These are phyloP conservation scores for Cladobotryum protrusum DNA, from an alignment of 2,329 filamentous ascomycete species.

Conservation along the genomic window DNA sequence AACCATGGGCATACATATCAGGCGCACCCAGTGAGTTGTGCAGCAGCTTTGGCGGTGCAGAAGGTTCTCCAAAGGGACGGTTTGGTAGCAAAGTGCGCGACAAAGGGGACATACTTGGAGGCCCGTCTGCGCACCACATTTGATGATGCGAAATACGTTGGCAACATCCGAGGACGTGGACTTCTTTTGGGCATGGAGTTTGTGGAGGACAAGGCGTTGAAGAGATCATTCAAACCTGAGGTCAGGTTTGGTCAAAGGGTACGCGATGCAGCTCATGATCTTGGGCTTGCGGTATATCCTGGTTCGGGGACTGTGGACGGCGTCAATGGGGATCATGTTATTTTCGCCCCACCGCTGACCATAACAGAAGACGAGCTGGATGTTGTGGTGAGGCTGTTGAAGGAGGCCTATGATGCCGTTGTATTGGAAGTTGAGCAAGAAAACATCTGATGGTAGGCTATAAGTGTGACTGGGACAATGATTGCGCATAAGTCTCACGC, in stretches of 20 bases:
- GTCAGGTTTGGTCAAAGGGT: slow-evolving; percentile 23
- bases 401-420: slow-evolving; percentile 10
- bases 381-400: slow-evolving; percentile 8
- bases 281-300: slow-evolving; percentile 49
- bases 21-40: slow-evolving; percentile 52
- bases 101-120: slow-evolving; percentile 46
- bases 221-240: slow-evolving; percentile 28
- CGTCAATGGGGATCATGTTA: slow-evolving; percentile 59
- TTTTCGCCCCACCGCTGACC: slow-evolving; percentile 67
- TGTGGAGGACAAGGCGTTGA: slow-evolving; percentile 28
- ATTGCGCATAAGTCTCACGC: not conserved
- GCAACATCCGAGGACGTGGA: slow-evolving; percentile 55
- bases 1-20: slow-evolving; percentile 58
- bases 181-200: slow-evolving; percentile 45
- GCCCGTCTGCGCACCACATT: slow-evolving; percentile 37
- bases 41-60: slow-evolving; percentile 58
- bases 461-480: not conserved
- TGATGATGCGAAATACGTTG: slow-evolving; percentile 43
- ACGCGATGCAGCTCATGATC: slow-evolving; percentile 24
- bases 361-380: slow-evolving; percentile 34
- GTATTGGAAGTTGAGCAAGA: not conserved
- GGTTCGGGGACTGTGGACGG: slow-evolving; percentile 56
- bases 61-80: slow-evolving; percentile 50
- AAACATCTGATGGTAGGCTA: not conserved
- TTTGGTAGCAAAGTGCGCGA: slow-evolving; percentile 51